These are phyloP conservation scores for Plasmodium fragile DNA, from an alignment of 169 alveolate species.

Conservation along the genomic window DNA sequence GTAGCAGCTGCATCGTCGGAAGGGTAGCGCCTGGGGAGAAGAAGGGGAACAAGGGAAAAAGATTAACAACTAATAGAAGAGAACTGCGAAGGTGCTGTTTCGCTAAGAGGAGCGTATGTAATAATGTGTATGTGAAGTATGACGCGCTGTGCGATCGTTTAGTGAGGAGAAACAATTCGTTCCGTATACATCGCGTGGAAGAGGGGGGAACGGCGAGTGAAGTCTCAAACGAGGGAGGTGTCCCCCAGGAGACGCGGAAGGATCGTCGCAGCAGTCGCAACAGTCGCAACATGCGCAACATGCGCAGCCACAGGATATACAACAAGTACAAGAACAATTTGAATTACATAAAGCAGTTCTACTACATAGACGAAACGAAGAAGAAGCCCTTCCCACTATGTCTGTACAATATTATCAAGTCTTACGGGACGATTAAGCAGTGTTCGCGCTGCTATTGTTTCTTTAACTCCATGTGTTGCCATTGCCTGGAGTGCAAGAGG, in stretches of 20 bases:
- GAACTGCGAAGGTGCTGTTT: not conserved
- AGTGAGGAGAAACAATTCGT: not conserved
- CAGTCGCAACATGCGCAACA: too few relatives aligned
- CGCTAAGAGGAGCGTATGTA: not conserved
- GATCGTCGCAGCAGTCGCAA: not conserved
- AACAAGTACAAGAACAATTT: slow-evolving; percentile 56
- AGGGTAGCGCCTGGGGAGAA: not conserved
- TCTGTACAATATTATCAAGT: slow-evolving; percentile 63
- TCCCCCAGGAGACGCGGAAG: not conserved
- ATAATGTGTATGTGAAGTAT: not conserved
- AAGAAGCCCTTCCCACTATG: slow-evolving; percentile 68
- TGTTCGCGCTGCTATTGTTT: slow-evolving; percentile 82
- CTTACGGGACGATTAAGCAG: slow-evolving; percentile 72
- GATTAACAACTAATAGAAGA: not conserved
- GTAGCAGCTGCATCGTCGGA: not conserved
- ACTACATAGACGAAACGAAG: slow-evolving; percentile 45
- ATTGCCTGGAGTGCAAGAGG: slow-evolving; percentile 78
- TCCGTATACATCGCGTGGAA: not conserved
- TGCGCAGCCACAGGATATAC: slow-evolving; percentile 11
- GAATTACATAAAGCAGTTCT: slow-evolving; percentile 49
- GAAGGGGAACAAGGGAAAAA: not conserved
- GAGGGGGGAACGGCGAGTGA: not conserved
- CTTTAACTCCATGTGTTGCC: slow-evolving; percentile 78
- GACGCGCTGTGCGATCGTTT: not conserved
- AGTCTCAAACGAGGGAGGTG: not conserved